Evolutionary conservation across 2,329 filamentous ascomycete species (phyloP).

Genomic region (Celoporthe dispersa): DNA sequence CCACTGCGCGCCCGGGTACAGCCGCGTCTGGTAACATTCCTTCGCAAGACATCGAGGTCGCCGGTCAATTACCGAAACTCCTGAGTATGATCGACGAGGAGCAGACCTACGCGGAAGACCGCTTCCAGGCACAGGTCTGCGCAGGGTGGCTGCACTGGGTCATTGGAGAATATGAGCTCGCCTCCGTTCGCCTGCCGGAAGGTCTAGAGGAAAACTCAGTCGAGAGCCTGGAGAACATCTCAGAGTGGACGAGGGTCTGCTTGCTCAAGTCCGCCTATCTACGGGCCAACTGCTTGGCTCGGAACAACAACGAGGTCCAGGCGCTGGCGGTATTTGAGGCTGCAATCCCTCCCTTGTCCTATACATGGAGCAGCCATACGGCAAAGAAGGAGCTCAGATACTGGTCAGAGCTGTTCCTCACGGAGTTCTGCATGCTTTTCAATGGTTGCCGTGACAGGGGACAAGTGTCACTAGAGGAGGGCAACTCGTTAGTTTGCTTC

Average conservation of each 20-base stretch:
- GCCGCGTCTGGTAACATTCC: conserved; percentile 44
- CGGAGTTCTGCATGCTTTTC: conserved; percentile 73
- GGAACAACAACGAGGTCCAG: conserved; percentile 54
- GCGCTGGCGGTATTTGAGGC: conserved; percentile 70
- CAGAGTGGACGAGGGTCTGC: conserved; percentile 83
- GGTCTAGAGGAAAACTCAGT: conserved; percentile 61
- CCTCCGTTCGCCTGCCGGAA: conserved; percentile 65
- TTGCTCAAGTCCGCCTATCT: conserved; percentile 79
- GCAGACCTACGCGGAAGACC: conserved; percentile 57
- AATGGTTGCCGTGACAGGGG: conserved; percentile 61
- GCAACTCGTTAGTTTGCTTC: conserved; percentile 60
- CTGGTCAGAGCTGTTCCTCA: conserved; percentile 80
- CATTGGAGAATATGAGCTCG: conserved; percentile 68
- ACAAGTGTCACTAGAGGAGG: conserved; percentile 54
- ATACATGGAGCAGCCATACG: conserved; percentile 54
- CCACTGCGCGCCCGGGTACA: conserved; percentile 41
- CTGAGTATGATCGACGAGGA: conserved; percentile 63
- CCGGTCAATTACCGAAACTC: conserved; percentile 54
- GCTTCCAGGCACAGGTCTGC: conserved; percentile 81
- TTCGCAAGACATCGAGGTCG: conserved; percentile 50
- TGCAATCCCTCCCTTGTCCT: conserved; percentile 65
- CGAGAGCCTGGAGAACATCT: conserved; percentile 56
- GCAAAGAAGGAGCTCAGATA: conserved; percentile 69
- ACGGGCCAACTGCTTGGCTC: conserved; percentile 66
- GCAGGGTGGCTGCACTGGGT: conserved; percentile 86